phyloP scores from a whole-genome alignment of 1,284 basidiomycete species.

The Binderoboletus segoi region DNA sequence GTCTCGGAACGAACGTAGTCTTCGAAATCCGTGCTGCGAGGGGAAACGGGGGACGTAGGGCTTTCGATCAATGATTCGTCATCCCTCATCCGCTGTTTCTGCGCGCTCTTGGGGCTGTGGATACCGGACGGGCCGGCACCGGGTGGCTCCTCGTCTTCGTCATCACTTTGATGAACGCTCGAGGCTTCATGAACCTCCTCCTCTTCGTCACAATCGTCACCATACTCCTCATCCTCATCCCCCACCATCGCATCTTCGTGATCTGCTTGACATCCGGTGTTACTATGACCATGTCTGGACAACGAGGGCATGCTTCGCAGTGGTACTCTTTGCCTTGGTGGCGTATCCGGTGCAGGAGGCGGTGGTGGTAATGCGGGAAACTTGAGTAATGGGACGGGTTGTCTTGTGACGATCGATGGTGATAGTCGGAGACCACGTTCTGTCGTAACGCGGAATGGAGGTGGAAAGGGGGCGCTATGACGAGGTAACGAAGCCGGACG shows the following conservation, averaged over 20 bases:
- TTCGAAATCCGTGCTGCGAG: slow-evolving; percentile 7
- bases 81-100: slow-evolving; percentile 18
- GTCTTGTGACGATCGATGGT: slow-evolving; percentile 33
- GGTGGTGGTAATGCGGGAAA: slow-evolving; percentile 21
- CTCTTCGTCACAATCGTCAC: slow-evolving; percentile 37
- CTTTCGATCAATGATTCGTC: slow-evolving; percentile 2
- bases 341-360: slow-evolving; percentile 19
- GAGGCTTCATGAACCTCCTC: slow-evolving; percentile 28
- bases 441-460: slow-evolving; percentile 28
- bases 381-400: slow-evolving; percentile 34
- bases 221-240: slow-evolving; percentile 41
- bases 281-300: slow-evolving; percentile 45
- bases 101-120: slow-evolving; percentile 12
- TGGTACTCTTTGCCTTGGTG: slow-evolving; percentile 27
- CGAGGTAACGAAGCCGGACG: slow-evolving; percentile 8
- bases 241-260: slow-evolving; percentile 42
- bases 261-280: slow-evolving; percentile 38
- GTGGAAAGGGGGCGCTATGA: slow-evolving; percentile 20
- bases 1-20: slow-evolving; percentile 36
- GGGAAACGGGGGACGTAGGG: slow-evolving; percentile 4
- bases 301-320: slow-evolving; percentile 54
- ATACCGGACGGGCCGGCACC: slow-evolving; percentile 25
- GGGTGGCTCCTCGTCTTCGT: slow-evolving; percentile 31
- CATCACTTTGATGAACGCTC: slow-evolving; percentile 39
- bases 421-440: slow-evolving; percentile 36